Percentiles rank a stretch among this genome's conserved stretches.
Conservation (phyloP, 352 stramenopile species). For the Pythium grandisporangium region DNA sequence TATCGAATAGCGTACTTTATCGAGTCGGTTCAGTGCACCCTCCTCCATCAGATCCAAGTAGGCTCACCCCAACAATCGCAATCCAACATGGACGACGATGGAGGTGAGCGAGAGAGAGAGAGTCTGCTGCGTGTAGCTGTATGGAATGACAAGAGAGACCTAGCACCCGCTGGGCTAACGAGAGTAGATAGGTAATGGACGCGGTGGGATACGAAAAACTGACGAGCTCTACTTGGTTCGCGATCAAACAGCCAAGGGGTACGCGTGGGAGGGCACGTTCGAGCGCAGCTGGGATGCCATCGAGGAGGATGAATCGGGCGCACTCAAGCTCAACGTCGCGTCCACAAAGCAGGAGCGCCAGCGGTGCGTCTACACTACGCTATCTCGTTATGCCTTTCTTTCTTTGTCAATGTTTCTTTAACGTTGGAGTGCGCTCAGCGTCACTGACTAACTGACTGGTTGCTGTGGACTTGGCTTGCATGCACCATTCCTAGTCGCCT, state of each 20-base stretch:
- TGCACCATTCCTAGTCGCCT: conserved; percentile 27
- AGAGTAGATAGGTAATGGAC: too few species aligned
- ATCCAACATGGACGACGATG: conserved; percentile 1
- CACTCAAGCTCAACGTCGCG: conserved; percentile 66
- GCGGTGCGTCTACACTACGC: conserved; percentile 24
- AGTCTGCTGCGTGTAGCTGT: too few species aligned
- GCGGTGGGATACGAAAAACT: too few species aligned
- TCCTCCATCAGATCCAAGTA: too few species aligned
- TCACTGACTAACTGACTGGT: too few species aligned
- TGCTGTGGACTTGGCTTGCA: not conserved
- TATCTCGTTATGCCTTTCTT: not conserved
- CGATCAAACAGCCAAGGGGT: conserved; percentile 38
- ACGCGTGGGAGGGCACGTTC: conserved; percentile 77
- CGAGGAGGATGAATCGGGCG: conserved; percentile 73
- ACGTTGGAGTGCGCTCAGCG: too few species aligned
- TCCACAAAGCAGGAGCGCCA: conserved; percentile 63
- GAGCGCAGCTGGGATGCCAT: conserved; percentile 84
- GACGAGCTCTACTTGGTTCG: not conserved
- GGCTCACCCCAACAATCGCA: not conserved
- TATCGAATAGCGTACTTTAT: too few species aligned
- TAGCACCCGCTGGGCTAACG: too few species aligned
- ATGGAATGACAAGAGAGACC: too few species aligned
- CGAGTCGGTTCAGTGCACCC: too few species aligned
- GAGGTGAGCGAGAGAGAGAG: not conserved
- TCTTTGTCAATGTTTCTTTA: too few species aligned